Conservation (phyloP, 345 rosid species). For the Carallia brachiata region DNA sequence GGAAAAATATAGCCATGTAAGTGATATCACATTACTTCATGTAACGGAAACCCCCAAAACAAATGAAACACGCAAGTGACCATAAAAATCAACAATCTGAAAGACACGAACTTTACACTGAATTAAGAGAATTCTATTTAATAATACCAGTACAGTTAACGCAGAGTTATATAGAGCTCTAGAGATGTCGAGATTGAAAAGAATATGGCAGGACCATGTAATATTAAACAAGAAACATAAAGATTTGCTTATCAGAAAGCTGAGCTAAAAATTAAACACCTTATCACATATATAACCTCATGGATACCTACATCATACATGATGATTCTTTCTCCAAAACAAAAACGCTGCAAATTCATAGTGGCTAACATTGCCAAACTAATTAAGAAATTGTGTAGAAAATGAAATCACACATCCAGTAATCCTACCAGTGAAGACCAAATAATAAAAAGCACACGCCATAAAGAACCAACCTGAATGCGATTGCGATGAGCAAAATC, state of each 20-base stretch:
- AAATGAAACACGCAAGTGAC: not conserved
- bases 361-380: not conserved
- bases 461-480: constrained; percentile 67
- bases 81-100: not conserved
- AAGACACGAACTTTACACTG: no score
- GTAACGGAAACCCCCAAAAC: constrained; percentile 10
- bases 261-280: no score
- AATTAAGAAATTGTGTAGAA: not conserved
- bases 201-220: no score
- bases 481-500: constrained; percentile 99
- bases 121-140: not conserved
- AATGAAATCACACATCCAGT: constrained; percentile 1
- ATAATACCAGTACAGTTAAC: not conserved
- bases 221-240: no score
- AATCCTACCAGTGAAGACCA: not conserved
- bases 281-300: no score
- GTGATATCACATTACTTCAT: not conserved
- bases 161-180: no score
- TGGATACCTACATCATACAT: constrained; percentile 1
- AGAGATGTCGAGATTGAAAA: no score
- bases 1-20: constrained; percentile 28
- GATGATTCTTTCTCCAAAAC: not conserved
- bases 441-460: constrained; percentile 1
- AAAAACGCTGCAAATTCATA: not conserved
- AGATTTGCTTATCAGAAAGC: no score